Conservation (phyloP, 495 filamentous ascomycete genomes). For the Thozetella sp. region DNA sequence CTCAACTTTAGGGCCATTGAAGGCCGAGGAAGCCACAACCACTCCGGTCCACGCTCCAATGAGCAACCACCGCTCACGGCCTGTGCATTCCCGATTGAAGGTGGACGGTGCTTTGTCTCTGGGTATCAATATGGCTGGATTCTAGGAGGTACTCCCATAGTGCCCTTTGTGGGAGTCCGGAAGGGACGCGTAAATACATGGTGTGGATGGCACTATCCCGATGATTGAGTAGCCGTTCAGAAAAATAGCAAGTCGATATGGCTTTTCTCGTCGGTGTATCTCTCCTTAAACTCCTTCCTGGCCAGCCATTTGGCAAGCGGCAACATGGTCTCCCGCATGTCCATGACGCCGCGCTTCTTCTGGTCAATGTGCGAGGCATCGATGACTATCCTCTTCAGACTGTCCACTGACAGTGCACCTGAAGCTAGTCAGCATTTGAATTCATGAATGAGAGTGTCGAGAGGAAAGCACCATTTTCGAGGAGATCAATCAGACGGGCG, state of each 20-base stretch:
- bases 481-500: constrained; percentile 73
- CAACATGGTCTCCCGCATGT: constrained; percentile 87
- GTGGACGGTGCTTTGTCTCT: too few species aligned
- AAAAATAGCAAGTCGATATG: constrained; percentile 64
- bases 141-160: too few species aligned
- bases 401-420: constrained; percentile 70
- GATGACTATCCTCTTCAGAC: constrained; percentile 78
- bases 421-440: not conserved
- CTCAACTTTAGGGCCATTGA: too few species aligned
- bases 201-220: too few species aligned
- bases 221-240: constrained; percentile 21
- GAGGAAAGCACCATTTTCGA: constrained; percentile 67
- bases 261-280: constrained; percentile 55
- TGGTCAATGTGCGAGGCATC: constrained; percentile 89
- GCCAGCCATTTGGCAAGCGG: constrained; percentile 73
- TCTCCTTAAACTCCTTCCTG: constrained; percentile 66
- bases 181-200: not conserved
- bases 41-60: too few species aligned
- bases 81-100: too few species aligned
- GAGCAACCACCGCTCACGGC: too few species aligned
- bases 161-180: too few species aligned
- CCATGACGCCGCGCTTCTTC: constrained; percentile 89
- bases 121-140: too few species aligned
- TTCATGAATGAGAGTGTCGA: not conserved
- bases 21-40: too few species aligned